Conservation (phyloP, 495 filamentous ascomycete species). For the Penicillium malachiteum region DNA sequence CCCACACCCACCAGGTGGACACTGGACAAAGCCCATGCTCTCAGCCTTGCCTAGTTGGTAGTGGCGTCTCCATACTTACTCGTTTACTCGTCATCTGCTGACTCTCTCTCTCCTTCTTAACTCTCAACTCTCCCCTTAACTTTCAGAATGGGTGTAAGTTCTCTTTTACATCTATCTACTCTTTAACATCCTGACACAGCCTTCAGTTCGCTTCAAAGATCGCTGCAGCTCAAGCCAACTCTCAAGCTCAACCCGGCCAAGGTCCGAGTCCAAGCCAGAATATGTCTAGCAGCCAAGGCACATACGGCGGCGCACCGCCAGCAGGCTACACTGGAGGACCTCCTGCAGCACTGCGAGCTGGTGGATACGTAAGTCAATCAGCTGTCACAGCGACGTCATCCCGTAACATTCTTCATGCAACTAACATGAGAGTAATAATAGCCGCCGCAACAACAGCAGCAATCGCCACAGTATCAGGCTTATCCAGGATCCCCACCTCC, state of each 20-base stretch:
- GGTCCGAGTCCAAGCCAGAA: constrained; percentile 10
- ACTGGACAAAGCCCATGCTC: not conserved
- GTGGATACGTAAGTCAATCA: constrained; percentile 42
- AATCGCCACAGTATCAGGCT: constrained; percentile 39
- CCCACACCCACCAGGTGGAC: constrained; percentile 4
- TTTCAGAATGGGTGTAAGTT: constrained; percentile 38
- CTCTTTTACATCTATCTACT: not conserved
- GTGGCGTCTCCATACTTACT: constrained; percentile 7
- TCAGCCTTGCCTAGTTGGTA: constrained; percentile 14
- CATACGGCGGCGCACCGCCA: constrained; percentile 40
- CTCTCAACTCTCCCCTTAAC: constrained; percentile 3
- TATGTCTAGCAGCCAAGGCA: constrained; percentile 21
- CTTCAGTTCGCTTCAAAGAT: constrained; percentile 48
- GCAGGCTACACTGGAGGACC: constrained; percentile 46
- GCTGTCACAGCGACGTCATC: constrained; percentile 27
- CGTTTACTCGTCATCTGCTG: constrained; percentile 13
- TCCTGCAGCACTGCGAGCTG: constrained; percentile 36
- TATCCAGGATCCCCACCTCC: constrained; percentile 40
- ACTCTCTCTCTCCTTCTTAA: constrained; percentile 6
- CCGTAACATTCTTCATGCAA: not conserved
- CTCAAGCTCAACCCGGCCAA: constrained; percentile 10
- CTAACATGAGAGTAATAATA: constrained; percentile 8
- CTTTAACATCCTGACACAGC: constrained; percentile 3
- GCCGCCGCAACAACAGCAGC: constrained; percentile 15
- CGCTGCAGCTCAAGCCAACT: constrained; percentile 34